Evolutionary conservation across 2,329 filamentous ascomycete species (phyloP).

Genomic region (Alternaria burnsii): DNA sequence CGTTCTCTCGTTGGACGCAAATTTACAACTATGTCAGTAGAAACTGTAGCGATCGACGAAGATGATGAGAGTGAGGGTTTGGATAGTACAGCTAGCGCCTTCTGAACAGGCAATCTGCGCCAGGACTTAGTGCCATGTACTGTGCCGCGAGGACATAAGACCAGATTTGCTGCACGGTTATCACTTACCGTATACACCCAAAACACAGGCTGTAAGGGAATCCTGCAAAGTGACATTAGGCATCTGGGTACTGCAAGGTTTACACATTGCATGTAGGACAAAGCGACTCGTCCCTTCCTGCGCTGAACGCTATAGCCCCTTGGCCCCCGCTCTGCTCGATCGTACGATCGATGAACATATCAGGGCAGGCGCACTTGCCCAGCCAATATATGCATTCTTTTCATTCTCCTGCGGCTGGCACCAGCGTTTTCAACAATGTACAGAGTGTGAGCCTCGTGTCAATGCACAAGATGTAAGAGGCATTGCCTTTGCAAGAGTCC

Average conservation of each 20-base stretch:
- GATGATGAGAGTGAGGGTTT: background rate
- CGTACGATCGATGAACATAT: background rate
- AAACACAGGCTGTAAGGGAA: background rate
- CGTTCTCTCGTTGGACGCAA: background rate
- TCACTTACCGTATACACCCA: background rate
- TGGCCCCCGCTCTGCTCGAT: background rate
- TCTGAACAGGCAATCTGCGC: background rate
- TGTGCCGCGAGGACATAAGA: constrained; percentile 2
- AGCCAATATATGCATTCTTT: background rate
- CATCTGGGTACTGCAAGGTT: background rate
- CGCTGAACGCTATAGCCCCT: background rate
- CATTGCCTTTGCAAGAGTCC: background rate
- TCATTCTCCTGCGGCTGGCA: background rate
- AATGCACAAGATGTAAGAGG: background rate
- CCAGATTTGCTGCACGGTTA: background rate
- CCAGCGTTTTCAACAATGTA: background rate
- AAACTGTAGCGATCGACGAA: background rate
- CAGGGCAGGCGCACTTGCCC: background rate
- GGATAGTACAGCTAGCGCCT: background rate
- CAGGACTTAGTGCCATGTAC: background rate
- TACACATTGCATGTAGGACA: background rate
- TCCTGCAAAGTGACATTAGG: background rate
- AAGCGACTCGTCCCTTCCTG: background rate
- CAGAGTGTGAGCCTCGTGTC: background rate
- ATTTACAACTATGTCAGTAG: background rate